phyloP scores from a whole-genome alignment of 441 rosid genomes.

The Omphalea diandra region DNA sequence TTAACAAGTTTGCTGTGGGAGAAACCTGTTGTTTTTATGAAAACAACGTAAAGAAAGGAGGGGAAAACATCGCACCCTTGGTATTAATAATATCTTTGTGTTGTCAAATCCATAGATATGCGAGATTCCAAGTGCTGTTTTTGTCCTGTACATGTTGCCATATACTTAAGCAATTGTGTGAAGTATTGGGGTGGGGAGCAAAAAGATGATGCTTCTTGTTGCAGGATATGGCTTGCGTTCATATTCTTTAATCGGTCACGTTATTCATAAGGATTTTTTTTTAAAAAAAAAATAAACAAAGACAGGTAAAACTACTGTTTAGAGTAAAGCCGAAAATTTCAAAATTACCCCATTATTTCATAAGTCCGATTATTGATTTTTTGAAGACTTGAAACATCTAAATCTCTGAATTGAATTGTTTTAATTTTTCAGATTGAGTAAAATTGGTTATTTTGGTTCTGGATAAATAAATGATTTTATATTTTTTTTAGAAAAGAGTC shows the following conservation, averaged over 20 bases:
- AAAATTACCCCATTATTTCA: too few relatives aligned
- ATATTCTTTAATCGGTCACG: slow-evolving; percentile 10
- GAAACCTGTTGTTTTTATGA: neutral
- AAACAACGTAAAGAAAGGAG: neutral
- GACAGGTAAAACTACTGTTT: neutral
- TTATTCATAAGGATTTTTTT: neutral
- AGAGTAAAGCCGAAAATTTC: too few relatives aligned
- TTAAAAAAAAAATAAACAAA: neutral
- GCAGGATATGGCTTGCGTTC: neutral
- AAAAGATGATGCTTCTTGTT: neutral
- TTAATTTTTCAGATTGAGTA: too few relatives aligned
- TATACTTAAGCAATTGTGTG: neutral
- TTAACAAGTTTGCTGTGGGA: neutral
- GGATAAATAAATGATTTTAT: too few relatives aligned
- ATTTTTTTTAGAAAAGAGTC: too few relatives aligned
- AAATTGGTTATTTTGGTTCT: too few relatives aligned
- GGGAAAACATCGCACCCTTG: neutral
- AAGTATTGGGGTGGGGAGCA: neutral
- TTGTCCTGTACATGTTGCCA: neutral
- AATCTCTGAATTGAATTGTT: too few relatives aligned
- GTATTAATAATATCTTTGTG: neutral
- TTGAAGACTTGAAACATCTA: too few relatives aligned
- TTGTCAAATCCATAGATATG: neutral
- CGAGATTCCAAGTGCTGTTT: neutral
- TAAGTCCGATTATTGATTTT: too few relatives aligned